Evolutionary conservation across 2,329 filamentous ascomycete species (phyloP).

Genomic region (Mariannaea elegans): DNA sequence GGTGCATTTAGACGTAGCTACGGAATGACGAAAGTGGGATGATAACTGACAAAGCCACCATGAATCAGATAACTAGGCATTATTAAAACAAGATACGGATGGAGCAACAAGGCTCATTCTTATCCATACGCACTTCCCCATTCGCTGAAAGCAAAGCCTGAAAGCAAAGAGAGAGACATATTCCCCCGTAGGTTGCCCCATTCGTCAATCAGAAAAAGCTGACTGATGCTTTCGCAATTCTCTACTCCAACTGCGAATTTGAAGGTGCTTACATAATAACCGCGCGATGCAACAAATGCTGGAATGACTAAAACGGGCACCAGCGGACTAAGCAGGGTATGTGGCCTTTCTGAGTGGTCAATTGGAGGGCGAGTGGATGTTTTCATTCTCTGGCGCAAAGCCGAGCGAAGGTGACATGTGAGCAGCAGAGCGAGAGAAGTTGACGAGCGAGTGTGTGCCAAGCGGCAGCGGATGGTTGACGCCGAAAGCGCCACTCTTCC

Average conservation of each 20-base stretch:
- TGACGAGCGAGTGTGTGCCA: no score
- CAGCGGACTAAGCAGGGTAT: slow-evolving; percentile 8
- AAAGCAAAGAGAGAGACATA: background rate
- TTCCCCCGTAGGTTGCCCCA: background rate
- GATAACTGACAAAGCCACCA: slow-evolving; percentile 31
- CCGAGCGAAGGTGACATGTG: slow-evolving; percentile 30
- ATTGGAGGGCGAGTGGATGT: background rate
- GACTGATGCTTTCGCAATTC: slow-evolving; percentile 42
- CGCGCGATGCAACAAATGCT: slow-evolving; percentile 15
- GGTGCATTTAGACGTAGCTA: background rate
- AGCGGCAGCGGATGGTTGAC: slow-evolving; percentile 10
- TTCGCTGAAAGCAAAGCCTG: slow-evolving; percentile 1
- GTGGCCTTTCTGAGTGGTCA: slow-evolving; percentile 22
- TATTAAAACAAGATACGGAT: slow-evolving; percentile 8
- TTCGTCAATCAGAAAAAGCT: slow-evolving; percentile 19
- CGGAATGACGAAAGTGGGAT: slow-evolving; percentile 19
- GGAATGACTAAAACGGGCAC: background rate
- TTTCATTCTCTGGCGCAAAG: background rate
- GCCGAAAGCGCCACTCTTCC: slow-evolving; percentile 16
- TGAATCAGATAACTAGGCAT: slow-evolving; percentile 6
- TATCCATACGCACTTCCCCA: background rate
- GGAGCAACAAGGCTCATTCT: background rate
- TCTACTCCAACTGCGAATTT: slow-evolving; percentile 21
- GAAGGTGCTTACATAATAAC: slow-evolving; percentile 35
- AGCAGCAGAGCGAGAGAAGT: slow-evolving; percentile 17